Evolutionary conservation across 768 basidiomycete genomes (phyloP), one percentile per base, ranked within the genome.

Genomic region (button mushroom (Agaricus bisporus)): DNA sequence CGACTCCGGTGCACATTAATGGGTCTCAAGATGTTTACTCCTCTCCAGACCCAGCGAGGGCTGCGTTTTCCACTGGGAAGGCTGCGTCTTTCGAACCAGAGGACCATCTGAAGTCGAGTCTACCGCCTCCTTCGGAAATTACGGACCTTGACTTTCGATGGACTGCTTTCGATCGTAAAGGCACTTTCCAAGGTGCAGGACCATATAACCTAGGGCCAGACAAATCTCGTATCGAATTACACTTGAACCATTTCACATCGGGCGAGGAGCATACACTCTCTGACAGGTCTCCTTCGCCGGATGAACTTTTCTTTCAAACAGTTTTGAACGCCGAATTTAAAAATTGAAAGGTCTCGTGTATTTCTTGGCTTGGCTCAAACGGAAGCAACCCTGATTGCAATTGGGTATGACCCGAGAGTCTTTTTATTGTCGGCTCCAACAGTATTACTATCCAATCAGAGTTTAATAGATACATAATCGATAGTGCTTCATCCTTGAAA

Each of bases 81-180:
- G 32, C 8, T 7, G 32, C 32, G 32, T 32, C 5, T 8, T 32
- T 32, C 32, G 32, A 32, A 7, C 11, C 32, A 11, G 32, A 32
- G 54, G 77, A 79, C 56, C 76, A 76, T 36, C 72, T 74, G 28
- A 70, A 70, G 58, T 70, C 73, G 58, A 66, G 66, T 49, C 57
- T 68, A 28, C 63, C 73, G 45, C 74, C 70, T 56, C 67, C 69
- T 25, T 59, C 78, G 39, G 70, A 75, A 55, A 64, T 71, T 37
- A 63, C 68, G 5, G 60, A 61, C 4, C 65, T 85, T 8, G 78
- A 79, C 59, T 86, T 85, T 58, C 72, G 62, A 48, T 85, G 84
- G 83, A 64, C 68, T 43, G 75, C 76, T 8, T 86, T 84, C 58
- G 61, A 74, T 51, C 63, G 69, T 17, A n/a, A 14, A 8, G 35